Evolutionary conservation across 441 rosid genomes (phyloP).

Genomic region (Lagerstroemia fauriei): DNA sequence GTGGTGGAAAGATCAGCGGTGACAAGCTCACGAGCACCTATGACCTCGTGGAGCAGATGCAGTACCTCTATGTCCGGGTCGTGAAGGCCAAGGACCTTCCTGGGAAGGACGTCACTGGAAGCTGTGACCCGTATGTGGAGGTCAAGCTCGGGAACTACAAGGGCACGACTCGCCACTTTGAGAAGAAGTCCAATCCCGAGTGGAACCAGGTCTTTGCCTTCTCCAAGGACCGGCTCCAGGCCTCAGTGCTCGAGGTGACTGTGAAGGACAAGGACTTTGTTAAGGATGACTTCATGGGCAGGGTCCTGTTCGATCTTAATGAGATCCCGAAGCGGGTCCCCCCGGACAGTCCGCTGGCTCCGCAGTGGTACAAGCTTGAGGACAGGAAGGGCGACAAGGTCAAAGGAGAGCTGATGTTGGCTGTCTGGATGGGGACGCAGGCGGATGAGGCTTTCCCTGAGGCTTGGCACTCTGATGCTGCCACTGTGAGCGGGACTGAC

Average conservation of each 20-base stretch:
- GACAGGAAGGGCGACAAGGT: conserved; percentile 68
- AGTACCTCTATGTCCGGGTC: conserved; percentile 86
- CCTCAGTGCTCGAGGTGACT: conserved; percentile 71
- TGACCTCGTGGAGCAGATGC: conserved; percentile 97
- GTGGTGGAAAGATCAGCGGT: conserved; percentile 78
- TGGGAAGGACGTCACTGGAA: conserved; percentile 73
- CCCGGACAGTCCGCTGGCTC: conserved; percentile 93
- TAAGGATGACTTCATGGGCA: conserved; percentile 88
- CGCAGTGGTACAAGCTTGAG: conserved; percentile 92
- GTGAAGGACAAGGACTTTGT: conserved; percentile 84
- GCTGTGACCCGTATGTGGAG: conserved; percentile 89
- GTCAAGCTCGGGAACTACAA: conserved; percentile 88
- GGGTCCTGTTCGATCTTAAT: conserved; percentile 68
- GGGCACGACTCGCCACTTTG: conserved; percentile 81
- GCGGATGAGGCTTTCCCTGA: conserved; percentile 98
- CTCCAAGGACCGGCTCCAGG: conserved; percentile 86
- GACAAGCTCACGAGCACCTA: conserved; percentile 90
- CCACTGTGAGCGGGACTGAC: conserved; percentile 71
- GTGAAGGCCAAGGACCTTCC: conserved; percentile 93
- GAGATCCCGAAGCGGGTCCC: conserved; percentile 91
- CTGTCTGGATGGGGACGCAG: conserved; percentile 98
- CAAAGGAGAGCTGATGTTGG: conserved; percentile 86
- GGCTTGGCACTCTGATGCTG: conserved; percentile 99
- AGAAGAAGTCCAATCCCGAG: conserved; percentile 84
- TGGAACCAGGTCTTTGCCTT: conserved; percentile 97